Base-by-base conservation (phyloP, 2,329 filamentous ascomycete species). In the Trichophyton equinum region DNA sequence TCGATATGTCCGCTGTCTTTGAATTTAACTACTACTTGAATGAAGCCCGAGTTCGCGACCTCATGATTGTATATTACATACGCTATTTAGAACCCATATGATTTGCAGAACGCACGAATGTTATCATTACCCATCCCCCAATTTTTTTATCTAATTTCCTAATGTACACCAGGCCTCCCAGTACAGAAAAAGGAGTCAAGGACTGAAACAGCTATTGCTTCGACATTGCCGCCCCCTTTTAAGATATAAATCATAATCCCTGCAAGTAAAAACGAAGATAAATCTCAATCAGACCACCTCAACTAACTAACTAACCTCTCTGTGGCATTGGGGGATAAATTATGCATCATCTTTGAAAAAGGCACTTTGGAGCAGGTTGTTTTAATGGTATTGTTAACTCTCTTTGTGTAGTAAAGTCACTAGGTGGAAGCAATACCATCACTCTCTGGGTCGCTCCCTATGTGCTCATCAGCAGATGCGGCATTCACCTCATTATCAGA, bases 61-160 rank as follows among this genome's bases (percentile, higher is more conserved):
- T 9, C 3, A 11, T 55, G 25, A 11, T 47, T 51, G 13, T 30
- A 51, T 30, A 27, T 5, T 51, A 27, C 13, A 15, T 51, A 22
- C 8, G 11, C 20, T 57, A 40, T n/a, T n/a, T 36, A 20, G n/a
- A 38, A 57, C 11, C 20, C 11, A 38, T 11, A 38, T 57, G 18
- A 20, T 6, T 40, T 38, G 27, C 56, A 36, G 36, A 58, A 46
- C 36, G 30, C 20, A 46, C 42, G 36, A 58, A 27, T 58, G 15
- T n/a, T 36, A 55, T 36, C 38, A 55, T 55, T 55, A 9, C 27
- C 51, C 13, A 27, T 55, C 51, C 51, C 51, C 51, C 51, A n/a
- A 9, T 20, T 55, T 36, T 55, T 55, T 55, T 55, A 55, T 55
- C 51, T 55, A 55, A 36, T 55, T 55, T 55, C 51, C 51, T 55